Percentiles rank a stretch among this genome's conserved stretches.
These are phyloP conservation scores for Gomphus sp. DNA, from an alignment of 1,284 basidiomycete species.

Conservation along the genomic window DNA sequence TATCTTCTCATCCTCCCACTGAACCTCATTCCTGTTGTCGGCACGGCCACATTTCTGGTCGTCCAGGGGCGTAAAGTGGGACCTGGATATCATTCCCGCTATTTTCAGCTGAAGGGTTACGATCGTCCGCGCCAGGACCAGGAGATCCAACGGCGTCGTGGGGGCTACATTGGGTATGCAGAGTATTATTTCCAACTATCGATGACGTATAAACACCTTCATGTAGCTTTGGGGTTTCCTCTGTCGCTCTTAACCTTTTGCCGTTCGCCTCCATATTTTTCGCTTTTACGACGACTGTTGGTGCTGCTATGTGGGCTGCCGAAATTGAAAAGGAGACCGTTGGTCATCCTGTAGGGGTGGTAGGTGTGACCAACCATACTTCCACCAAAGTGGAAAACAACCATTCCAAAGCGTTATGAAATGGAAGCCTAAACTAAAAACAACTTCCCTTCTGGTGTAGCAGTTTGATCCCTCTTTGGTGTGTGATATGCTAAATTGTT, in stretches of 20 bases:
- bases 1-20: slow-evolving; percentile 52
- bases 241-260: slow-evolving; percentile 51
- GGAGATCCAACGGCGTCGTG: slow-evolving; percentile 41
- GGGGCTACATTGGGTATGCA: slow-evolving; percentile 37
- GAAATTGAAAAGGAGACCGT: slow-evolving; percentile 25
- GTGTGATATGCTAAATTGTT: too few species aligned
- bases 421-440: too few species aligned
- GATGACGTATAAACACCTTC: background rate
- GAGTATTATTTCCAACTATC: background rate
- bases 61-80: slow-evolving; percentile 38
- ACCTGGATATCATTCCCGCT: slow-evolving; percentile 53
- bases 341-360: too few species aligned
- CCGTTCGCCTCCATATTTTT: slow-evolving; percentile 50
- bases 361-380: too few species aligned
- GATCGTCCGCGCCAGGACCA: slow-evolving; percentile 34
- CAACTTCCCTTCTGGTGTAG: too few species aligned
- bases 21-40: slow-evolving; percentile 59
- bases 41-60: slow-evolving; percentile 53
- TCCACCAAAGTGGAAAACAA: too few species aligned
- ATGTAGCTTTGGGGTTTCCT: slow-evolving; percentile 48
- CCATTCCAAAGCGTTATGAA: too few species aligned
- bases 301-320: slow-evolving; percentile 66
- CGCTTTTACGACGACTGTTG: slow-evolving; percentile 48
- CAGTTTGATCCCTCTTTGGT: too few species aligned
- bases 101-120: slow-evolving; percentile 61